Base-by-base conservation (phyloP, 345 rosid species). In the Erodium maritimum region DNA sequence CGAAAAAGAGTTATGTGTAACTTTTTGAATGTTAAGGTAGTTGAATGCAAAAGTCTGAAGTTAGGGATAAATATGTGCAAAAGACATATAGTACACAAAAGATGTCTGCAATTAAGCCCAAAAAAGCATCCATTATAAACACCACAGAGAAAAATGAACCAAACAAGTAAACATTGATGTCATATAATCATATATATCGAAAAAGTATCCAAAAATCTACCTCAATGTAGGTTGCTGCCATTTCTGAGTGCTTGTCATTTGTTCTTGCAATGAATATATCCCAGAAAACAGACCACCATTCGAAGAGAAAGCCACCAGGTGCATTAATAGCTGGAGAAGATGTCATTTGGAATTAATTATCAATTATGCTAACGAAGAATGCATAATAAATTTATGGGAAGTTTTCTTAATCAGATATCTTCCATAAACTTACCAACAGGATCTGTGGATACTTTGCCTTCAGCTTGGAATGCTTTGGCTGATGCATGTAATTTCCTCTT, bases 201-300 rank as follows among this genome's bases (percentile, higher is more conserved):
- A 42, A 42, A 42, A 42, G 14, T 42, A 42, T 14, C 48, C 1
- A 42, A 7, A 14, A 13, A 42, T 42, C 48, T 23, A 85, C 91
- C 82, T 77, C 81, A 3, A 72, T 70, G 61, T 77, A 79, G 55
- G 88, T 73, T 63, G 91, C 73, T 24, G 84, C 88, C 60, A 69
- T 52, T 45, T 85, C 82, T 2, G 88, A 77, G 65, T 72, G 79
- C 75, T 78, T 78, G 69, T 82, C 78, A 42, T 75, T 75, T 55
- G 80, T 69, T 73, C 86, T 74, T 0, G 88, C 73, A 58, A 75
- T 75, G 65, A 79, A 85, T 19, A 80, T 69, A 55, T 85, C 93
- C 93, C 93, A 85, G 63, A 85, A 85, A 55, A 85, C 86, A 62
- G 88, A 82, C 93, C 93, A 85, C 93, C 93, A 82, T 62, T 85